Conservation (phyloP, 202 grass and related monocot species). For the Schoenoplectus triqueter region DNA sequence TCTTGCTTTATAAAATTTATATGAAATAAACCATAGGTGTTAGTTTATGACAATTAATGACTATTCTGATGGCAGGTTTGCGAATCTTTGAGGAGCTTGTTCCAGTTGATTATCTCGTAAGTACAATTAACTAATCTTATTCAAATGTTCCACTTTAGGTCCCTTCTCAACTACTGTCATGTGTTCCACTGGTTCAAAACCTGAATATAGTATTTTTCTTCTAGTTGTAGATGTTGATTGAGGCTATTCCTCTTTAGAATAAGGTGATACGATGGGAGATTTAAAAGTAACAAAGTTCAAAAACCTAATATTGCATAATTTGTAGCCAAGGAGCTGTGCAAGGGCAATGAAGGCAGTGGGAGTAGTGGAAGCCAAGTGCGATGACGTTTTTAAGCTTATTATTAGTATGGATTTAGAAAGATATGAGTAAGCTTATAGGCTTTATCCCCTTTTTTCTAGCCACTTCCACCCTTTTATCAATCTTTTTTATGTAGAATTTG, state of each 20-base stretch:
- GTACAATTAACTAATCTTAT: conserved; percentile 45
- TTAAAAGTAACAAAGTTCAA: conserved; percentile 7
- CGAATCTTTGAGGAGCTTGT: conserved; percentile 94
- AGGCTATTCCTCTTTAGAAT: conserved; percentile 20
- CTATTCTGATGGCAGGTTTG: conserved; percentile 56
- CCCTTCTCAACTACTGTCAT: neutral
- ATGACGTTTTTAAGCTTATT: conserved; percentile 85
- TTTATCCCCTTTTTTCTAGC: conserved; percentile 16
- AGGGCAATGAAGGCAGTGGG: conserved; percentile 95
- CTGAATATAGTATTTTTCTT: neutral
- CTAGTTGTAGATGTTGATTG: conserved; percentile 9
- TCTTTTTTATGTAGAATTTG: conserved; percentile 23
- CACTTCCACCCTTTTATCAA: neutral
- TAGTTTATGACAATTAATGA: conserved; percentile 19
- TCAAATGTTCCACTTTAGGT: neutral
- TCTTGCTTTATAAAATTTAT: conserved; percentile 13
- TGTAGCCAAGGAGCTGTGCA: conserved; percentile 91
- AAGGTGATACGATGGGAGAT: conserved; percentile 19
- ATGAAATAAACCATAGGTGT: conserved; percentile 7
- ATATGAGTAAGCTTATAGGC: conserved; percentile 63
- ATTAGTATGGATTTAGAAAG: conserved; percentile 97
- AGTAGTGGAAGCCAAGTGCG: conserved; percentile 87
- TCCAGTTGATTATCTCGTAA: conserved; percentile 87
- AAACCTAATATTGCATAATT: conserved; percentile 33
- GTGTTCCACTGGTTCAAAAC: neutral